phyloP scores from a whole-genome alignment of 306 rosid species.

The Oemleria cerasiformis region DNA sequence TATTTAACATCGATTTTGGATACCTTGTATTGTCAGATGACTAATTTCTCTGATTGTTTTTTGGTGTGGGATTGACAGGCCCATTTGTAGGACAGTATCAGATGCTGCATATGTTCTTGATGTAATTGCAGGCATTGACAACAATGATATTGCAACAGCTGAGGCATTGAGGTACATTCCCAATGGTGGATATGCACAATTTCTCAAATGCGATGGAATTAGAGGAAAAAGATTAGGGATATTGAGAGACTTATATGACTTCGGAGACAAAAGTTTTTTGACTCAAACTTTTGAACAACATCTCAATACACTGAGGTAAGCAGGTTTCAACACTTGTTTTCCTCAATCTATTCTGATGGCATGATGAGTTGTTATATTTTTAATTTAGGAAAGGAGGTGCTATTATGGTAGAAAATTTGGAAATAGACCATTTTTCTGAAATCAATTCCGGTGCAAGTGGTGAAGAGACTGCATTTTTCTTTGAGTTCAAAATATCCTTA shows the following conservation, averaged over 20 bases:
- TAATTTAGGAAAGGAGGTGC: slow-evolving; percentile 48
- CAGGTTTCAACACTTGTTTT: neutral
- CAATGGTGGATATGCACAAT: slow-evolving; percentile 51
- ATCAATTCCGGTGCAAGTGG: neutral
- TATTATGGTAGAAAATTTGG: slow-evolving; percentile 42
- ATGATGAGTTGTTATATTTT: neutral
- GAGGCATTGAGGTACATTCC: slow-evolving; percentile 50
- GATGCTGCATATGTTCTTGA: slow-evolving; percentile 77
- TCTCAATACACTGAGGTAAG: slow-evolving; percentile 53
- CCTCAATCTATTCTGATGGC: neutral
- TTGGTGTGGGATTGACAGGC: slow-evolving; percentile 32
- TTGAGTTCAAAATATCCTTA: slow-evolving; percentile 22
- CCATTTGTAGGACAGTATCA: slow-evolving; percentile 69
- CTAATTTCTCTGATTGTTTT: neutral
- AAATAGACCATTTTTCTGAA: slow-evolving; percentile 22
- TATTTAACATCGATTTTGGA: neutral
- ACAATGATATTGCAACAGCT: slow-evolving; percentile 44
- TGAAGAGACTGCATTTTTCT: neutral
- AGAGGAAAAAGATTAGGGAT: slow-evolving; percentile 53
- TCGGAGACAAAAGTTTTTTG: slow-evolving; percentile 22
- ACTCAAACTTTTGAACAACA: slow-evolving; percentile 41
- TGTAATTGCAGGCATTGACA: slow-evolving; percentile 63
- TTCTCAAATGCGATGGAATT: slow-evolving; percentile 45
- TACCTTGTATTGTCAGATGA: neutral
- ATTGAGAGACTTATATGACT: slow-evolving; percentile 28